Base-by-base conservation (phyloP, 1,284 basidiomycete species). In the Rhodotorula sp. region DNA sequence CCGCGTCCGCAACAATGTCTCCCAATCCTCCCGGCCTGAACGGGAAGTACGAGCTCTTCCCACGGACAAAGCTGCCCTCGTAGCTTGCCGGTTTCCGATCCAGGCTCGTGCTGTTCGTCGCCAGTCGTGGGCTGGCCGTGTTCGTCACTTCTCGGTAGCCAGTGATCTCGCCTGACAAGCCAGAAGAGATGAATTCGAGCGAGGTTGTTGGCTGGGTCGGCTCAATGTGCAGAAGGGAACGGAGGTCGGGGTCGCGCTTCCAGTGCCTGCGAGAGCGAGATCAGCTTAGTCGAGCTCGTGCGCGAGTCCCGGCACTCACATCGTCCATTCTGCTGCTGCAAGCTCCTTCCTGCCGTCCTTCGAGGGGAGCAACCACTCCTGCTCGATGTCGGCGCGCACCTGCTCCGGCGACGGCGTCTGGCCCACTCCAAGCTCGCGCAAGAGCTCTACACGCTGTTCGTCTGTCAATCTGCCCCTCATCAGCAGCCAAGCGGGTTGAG, bases 11-110 rank as follows among this genome's bases (percentile, higher is more conserved):
- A 2, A 61, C 51, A 47, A 74, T 59, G 30, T 74, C 76, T 5
- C 79, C 81, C 22, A 95, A 82, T 15, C 94, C 94, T 63, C 94
- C 94, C 13, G 94, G 94, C 82, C 88, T 86, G 81, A 96, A 96
- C 0, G 94, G 94, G 4, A 95, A 87, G 80, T 94, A 88, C 32
- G 90, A 90, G 44, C 92, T 90, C 80, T 94, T 96, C 59, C 94
- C 94, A 68, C 94, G 84, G 13, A 97, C 93, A 81, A 98, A 98
- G 72, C 87, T 89, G 57, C 83, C 84, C 9, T 72, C 67, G 65
- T 76, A 74, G 2, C 88, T 85, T 11, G 87, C 91, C 7, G 92
- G 93, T 15, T 90, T 90, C 67, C 94, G 86, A 68, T 89, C 87
- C 70, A 95, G 84, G 19, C 91, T 90, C 13, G 90, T 92, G 24